phyloP scores from a whole-genome alignment of 495 filamentous ascomycete genomes.

The Tuber calosporum region DNA sequence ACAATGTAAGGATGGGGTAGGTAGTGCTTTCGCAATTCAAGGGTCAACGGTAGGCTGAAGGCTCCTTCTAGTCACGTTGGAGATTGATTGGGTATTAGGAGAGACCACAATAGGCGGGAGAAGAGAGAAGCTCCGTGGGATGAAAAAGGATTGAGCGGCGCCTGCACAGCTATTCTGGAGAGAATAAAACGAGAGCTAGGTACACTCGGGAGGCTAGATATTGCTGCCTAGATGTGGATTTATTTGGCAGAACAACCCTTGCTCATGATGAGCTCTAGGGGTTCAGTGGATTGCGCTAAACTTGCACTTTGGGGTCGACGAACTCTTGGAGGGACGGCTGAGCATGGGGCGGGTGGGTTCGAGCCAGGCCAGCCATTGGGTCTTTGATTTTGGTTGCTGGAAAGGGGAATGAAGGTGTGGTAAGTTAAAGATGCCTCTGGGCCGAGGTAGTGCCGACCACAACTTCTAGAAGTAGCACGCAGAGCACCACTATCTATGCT shows the following conservation, averaged over 20 bases:
- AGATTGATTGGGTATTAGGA: background rate
- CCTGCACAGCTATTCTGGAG: background rate
- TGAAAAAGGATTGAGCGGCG: background rate
- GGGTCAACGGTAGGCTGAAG: background rate
- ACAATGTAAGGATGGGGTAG: background rate
- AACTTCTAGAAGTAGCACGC: background rate
- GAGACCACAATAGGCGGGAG: background rate
- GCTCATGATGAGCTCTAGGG: background rate
- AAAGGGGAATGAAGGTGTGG: background rate
- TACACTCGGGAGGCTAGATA: too few species aligned
- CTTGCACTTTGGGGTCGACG: background rate
- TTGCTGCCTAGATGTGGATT: background rate
- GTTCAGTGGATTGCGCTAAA: background rate
- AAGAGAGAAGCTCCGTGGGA: background rate
- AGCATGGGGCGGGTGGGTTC: background rate
- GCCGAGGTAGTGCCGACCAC: too few species aligned
- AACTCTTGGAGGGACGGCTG: background rate
- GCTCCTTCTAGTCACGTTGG: background rate
- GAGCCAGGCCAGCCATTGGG: background rate
- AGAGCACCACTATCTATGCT: background rate
- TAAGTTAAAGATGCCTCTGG: too few species aligned
- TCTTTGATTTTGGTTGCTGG: background rate
- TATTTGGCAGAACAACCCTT: background rate
- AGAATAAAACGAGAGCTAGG: too few species aligned
- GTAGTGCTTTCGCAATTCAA: background rate